These are phyloP conservation scores for Claviceps quebecensis DNA, from an alignment of 2,329 filamentous ascomycete genomes.

Conservation along the genomic window DNA sequence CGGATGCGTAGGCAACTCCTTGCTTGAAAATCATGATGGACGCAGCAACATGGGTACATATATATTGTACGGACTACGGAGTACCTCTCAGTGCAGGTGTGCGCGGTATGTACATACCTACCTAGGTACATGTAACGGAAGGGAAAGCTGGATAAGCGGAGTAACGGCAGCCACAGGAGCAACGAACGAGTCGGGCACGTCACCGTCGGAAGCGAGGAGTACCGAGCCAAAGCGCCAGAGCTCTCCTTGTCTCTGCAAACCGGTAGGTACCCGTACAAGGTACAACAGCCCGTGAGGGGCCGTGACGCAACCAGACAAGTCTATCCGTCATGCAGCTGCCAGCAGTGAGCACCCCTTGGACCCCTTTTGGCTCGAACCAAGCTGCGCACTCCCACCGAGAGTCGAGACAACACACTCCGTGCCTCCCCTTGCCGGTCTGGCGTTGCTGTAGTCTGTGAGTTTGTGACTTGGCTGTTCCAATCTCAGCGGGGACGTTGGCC, in stretches of 20 bases:
- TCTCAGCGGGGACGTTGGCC: neutral
- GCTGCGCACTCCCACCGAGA: neutral
- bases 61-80: no score
- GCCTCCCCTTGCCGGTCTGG: neutral
- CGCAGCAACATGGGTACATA: no score
- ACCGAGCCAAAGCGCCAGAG: neutral
- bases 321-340: no score
- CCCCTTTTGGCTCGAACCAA: no score
- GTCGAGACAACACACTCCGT: neutral
- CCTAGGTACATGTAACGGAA: neutral
- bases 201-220: constrained; percentile 1
- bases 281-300: neutral
- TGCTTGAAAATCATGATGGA: no score
- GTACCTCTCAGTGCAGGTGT: no score
- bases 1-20: no score
- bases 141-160: neutral
- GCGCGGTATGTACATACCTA: no score
- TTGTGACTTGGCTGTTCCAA: constrained; percentile 3
- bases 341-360: neutral
- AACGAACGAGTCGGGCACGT: neutral
- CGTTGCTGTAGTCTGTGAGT: neutral
- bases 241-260: neutral
- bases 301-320: neutral
- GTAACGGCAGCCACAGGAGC: neutral
- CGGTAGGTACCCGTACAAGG: neutral